A percentile compares a stretch with the other conserved stretches of the same genome.
Conservation (phyloP, 2,329 filamentous ascomycete genomes). For the Bipolaris oryzae region DNA sequence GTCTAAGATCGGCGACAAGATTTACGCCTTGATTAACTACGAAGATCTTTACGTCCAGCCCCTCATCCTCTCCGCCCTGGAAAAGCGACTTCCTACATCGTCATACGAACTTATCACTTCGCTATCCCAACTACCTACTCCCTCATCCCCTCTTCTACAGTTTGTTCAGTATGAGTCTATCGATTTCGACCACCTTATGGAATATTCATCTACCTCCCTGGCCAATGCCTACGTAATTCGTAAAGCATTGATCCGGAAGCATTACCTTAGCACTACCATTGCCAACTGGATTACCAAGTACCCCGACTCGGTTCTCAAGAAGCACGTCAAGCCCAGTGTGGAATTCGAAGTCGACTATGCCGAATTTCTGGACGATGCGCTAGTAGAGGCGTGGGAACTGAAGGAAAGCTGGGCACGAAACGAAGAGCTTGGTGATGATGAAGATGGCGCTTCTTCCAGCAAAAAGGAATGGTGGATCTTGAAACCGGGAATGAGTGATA, state of each 20-base stretch:
- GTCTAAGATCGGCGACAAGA: conserved; percentile 11
- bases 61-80: conserved; percentile 76
- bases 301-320: conserved; percentile 69
- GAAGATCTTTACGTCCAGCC: conserved; percentile 90
- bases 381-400: conserved; percentile 88
- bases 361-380: conserved; percentile 92
- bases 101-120: conserved; percentile 63
- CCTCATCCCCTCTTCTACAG: conserved; percentile 67
- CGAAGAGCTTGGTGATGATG: conserved; percentile 46
- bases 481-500: conserved; percentile 96
- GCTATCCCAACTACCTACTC: conserved; percentile 55
- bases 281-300: conserved; percentile 86
- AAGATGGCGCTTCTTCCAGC: conserved; percentile 27
- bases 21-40: conserved; percentile 81
- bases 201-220: conserved; percentile 66
- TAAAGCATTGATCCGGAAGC: conserved; percentile 95
- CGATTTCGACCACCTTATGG: conserved; percentile 77
- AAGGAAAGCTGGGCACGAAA: conserved; percentile 78
- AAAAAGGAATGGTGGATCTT: conserved; percentile 91
- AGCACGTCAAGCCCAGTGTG: conserved; percentile 77
- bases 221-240: conserved; percentile 93
- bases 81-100: conserved; percentile 62
- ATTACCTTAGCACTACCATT: conserved; percentile 85
- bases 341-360: conserved; percentile 95
- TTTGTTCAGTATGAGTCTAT: conserved; percentile 86